These are phyloP conservation scores for Lathyrus oleraceus DNA, from an alignment of 306 rosid genomes.

Conservation along the genomic window DNA sequence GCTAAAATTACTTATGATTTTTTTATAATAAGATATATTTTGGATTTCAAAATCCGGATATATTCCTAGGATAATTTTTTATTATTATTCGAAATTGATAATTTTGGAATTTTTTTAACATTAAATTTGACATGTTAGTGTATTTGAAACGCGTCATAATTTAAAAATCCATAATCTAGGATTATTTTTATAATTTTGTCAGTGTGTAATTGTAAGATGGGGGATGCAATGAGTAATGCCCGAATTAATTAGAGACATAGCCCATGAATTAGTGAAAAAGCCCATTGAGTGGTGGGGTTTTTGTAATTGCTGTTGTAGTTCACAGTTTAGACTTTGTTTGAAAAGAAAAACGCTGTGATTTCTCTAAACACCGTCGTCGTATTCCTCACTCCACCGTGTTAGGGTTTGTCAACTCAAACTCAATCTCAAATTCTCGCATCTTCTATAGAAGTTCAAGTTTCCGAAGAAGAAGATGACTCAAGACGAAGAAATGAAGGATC, in stretches of 20 bases:
- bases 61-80: too few species aligned
- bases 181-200: too few species aligned
- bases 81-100: too few species aligned
- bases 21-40: too few species aligned
- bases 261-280: not conserved
- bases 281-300: not conserved
- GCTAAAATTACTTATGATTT: too few species aligned
- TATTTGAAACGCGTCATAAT: too few species aligned
- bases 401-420: not conserved
- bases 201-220: too few species aligned
- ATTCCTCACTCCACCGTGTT: not conserved
- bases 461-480: slow-evolving; percentile 43
- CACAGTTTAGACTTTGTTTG: not conserved
- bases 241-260: not conserved
- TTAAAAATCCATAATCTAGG: too few species aligned
- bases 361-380: not conserved
- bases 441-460: not conserved
- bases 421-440: not conserved
- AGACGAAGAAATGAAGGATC: slow-evolving; percentile 58
- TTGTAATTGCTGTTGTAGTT: not conserved
- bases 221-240: too few species aligned
- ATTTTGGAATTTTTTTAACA: too few species aligned
- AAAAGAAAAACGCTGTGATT: not conserved
- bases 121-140: too few species aligned
- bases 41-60: too few species aligned